Conservation (phyloP, 164 flowering plant species). For the Dillenia suffruticosa region DNA sequence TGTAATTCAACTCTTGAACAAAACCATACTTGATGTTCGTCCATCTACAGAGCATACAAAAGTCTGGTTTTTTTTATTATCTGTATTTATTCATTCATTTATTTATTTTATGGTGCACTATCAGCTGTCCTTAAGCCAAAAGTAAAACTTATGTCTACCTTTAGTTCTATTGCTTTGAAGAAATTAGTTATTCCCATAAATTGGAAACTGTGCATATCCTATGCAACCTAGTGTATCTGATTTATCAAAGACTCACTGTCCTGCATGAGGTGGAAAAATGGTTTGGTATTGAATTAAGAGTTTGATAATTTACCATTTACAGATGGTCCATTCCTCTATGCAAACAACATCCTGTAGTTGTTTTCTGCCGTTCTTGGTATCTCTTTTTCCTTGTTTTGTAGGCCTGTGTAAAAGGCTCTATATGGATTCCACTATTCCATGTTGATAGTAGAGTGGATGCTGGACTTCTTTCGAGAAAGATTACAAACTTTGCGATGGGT, state of each 20-base stretch:
- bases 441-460: constrained; percentile 55
- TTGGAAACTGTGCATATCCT: too few relatives aligned
- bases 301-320: too few relatives aligned
- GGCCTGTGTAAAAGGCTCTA: constrained; percentile 97
- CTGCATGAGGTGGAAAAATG: too few relatives aligned
- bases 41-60: constrained; percentile 76
- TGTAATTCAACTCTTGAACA: constrained; percentile 86
- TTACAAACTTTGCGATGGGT: constrained; percentile 84
- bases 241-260: too few relatives aligned
- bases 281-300: too few relatives aligned
- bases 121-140: too few relatives aligned
- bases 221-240: too few relatives aligned
- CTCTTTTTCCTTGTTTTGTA: constrained; percentile 23
- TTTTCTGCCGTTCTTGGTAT: not conserved
- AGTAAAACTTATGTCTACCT: too few relatives aligned
- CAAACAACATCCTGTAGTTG: not conserved
- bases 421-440: constrained; percentile 92
- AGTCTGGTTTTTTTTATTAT: constrained; percentile 29
- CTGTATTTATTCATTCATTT: not conserved
- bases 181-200: too few relatives aligned
- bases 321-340: not conserved
- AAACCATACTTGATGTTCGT: constrained; percentile 85
- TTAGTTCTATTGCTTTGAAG: too few relatives aligned
- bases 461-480: constrained; percentile 64
- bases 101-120: not conserved